phyloP scores from a whole-genome alignment of 495 filamentous ascomycete genomes.

The Talaromyces thailandensis region DNA sequence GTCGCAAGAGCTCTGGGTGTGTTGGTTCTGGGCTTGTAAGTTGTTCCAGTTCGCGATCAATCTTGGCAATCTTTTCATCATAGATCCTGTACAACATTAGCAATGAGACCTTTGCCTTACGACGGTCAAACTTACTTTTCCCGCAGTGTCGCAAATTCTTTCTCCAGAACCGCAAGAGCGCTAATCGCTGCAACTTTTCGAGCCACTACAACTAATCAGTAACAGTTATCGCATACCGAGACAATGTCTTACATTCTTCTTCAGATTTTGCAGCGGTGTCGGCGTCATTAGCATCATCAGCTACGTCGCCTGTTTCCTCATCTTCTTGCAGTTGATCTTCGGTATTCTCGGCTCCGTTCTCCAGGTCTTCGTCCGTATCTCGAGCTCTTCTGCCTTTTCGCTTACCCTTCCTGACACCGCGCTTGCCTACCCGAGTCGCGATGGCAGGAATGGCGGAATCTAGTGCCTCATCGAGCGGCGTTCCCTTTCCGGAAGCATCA shows the following conservation, averaged over 20 bases:
- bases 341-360: slow-evolving; percentile 18
- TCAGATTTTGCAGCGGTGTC: slow-evolving; percentile 30
- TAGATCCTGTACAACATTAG: slow-evolving; percentile 53
- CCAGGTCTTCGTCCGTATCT: slow-evolving; percentile 30
- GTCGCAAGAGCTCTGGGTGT: slow-evolving; percentile 82
- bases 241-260: slow-evolving; percentile 62
- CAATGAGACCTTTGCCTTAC: neutral
- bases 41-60: slow-evolving; percentile 78
- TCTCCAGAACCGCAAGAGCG: slow-evolving; percentile 66
- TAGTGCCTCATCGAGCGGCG: slow-evolving; percentile 26
- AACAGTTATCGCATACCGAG: slow-evolving; percentile 3
- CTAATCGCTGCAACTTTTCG: slow-evolving; percentile 77
- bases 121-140: slow-evolving; percentile 59
- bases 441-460: slow-evolving; percentile 25
- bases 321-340: slow-evolving; percentile 37
- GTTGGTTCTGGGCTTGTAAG: slow-evolving; percentile 63
- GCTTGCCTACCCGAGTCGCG: slow-evolving; percentile 22
- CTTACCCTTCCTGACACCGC: slow-evolving; percentile 32
- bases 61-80: slow-evolving; percentile 71
- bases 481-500: slow-evolving; percentile 14
- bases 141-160: slow-evolving; percentile 72
- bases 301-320: slow-evolving; percentile 32
- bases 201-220: slow-evolving; percentile 42
- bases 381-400: slow-evolving; percentile 31
- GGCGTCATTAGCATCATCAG: slow-evolving; percentile 31